Evolutionary conservation across 495 filamentous ascomycete genomes (phyloP), one percentile per base, ranked within the genome.

Genomic region (Hypoxylon fragiforme): DNA sequence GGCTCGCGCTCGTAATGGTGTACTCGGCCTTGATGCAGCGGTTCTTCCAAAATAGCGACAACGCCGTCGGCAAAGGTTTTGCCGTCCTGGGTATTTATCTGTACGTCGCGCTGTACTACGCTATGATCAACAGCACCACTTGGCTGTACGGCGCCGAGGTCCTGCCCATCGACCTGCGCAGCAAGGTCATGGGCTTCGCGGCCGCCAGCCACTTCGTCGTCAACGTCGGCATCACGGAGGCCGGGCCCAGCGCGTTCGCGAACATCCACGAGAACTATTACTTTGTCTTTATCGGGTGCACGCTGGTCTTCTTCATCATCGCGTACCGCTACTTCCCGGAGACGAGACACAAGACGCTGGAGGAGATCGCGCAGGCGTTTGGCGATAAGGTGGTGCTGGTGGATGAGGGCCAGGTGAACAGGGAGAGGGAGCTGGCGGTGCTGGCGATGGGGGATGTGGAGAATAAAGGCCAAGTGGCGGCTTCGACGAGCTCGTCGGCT

Each of bases 121-220:
- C 76, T 24, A 77, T 82, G 73, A 73, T 84, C 11, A 83, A 83
- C 69, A 78, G 73, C 54, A 82, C 79, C 7, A 83, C 81, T 4
- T 84, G 81, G 81, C 63, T 83, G 0, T 84, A 84, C 52, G 81
- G 80, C 9, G 78, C 81, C 20, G 81, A 84, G 62, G 77, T 84
- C 14, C 62, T 84, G 1, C 81, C 81, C 1, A 77, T 83, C 13
- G 72, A 72, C 8, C 68, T 83, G 31, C 74, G 81, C 12, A 83
- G 78, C 62, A 83, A 81, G 57, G 70, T 84, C 2, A 82, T 84
- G 78, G 81, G 81, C 13, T 50, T 84, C 6, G 78, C 79, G 5
- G 80, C 81, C 5, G 77, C 77, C 2, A 73, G 74, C 3, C 81
- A 84, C 55, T 83, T 82, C 40, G 76, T 82, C 34, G 77, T 84